Base-by-base conservation (phyloP, 2,329 filamentous ascomycete species). In the Xylaria polymorpha region DNA sequence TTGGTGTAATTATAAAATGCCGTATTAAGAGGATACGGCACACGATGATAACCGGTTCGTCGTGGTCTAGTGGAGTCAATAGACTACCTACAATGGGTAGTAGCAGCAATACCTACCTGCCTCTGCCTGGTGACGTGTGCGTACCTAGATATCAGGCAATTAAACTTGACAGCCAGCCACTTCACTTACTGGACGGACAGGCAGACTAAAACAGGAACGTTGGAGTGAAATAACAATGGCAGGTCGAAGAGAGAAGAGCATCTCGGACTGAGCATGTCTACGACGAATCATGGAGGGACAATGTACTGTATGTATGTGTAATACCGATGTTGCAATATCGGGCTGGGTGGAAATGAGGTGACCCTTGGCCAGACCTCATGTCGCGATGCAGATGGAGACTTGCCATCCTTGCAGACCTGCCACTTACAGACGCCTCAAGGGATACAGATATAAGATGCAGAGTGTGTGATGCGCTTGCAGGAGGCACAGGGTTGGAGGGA, bases 311-410 rank as follows among this genome's bases (percentile, higher is more conserved):
- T 46, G 56, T 60, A 66, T 41, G 43, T 39, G 58, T 62, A 59
- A 66, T 50, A 60, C 29, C 55, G 57, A 62, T 22, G 59, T 67
- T 41, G 55, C 64, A 64, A 63, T 64, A 62, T 60, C 37, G 39
- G 53, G 32, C 43, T 18, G 55, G 20, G 25, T 56, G 53, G n/a
- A 53, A 60, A 56, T 61, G 48, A 61, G 57, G 32, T 29, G 53
- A 66, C 29, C 41, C 50, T 29, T 39, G 44, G 60, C 56, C 57
- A 59, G 48, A 46, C 60, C 56, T 67, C 64, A 61, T 37, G 55
- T 64, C 64, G 56, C 48, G 32, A 46, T 57, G 25, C 55, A 15
- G 41, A 48, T 53, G 51, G 66, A 55, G 58, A 12, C 51, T 59
- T 59, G 56, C 29, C 53, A 56, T 39, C 32, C 53, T 56, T 39